A percentile compares a stretch with the other conserved stretches of the same genome.
Conservation (phyloP, 495 filamentous ascomycete genomes). For the Penicillium flavigenum region DNA sequence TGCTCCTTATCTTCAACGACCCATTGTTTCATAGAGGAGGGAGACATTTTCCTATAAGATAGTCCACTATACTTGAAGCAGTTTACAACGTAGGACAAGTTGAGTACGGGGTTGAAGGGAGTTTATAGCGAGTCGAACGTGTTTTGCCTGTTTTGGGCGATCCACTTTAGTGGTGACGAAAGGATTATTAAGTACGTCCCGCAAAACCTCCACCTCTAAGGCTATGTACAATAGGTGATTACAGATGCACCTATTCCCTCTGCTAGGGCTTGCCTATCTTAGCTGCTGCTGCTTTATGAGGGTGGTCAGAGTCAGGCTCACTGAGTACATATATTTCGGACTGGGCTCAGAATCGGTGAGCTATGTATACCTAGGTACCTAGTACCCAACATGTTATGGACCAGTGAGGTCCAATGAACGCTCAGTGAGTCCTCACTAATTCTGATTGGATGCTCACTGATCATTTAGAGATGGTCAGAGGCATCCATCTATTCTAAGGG, state of each 20-base stretch:
- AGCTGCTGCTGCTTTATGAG: slow-evolving; percentile 25
- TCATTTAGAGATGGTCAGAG: slow-evolving; percentile 5
- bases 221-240: too few species aligned
- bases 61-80: not conserved
- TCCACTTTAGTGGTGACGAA: slow-evolving; percentile 8
- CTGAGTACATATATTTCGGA: slow-evolving; percentile 22
- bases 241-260: not conserved
- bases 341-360: slow-evolving; percentile 6
- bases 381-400: too few species aligned
- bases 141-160: too few species aligned
- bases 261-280: slow-evolving; percentile 25
- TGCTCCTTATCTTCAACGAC: slow-evolving; percentile 52
- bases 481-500: slow-evolving; percentile 5
- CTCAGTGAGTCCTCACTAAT: too few species aligned
- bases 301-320: slow-evolving; percentile 35
- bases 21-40: slow-evolving; percentile 65
- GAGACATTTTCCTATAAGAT: slow-evolving; percentile 37
- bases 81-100: not conserved
- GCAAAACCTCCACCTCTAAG: too few species aligned
- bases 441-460: not conserved
- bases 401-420: too few species aligned
- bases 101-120: not conserved
- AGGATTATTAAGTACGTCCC: slow-evolving; percentile 15
- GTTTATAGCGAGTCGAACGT: slow-evolving; percentile 1
- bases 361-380: not conserved